phyloP scores from a whole-genome alignment of 1,284 basidiomycete species.

The Erythrobasidium hasegawianum region DNA sequence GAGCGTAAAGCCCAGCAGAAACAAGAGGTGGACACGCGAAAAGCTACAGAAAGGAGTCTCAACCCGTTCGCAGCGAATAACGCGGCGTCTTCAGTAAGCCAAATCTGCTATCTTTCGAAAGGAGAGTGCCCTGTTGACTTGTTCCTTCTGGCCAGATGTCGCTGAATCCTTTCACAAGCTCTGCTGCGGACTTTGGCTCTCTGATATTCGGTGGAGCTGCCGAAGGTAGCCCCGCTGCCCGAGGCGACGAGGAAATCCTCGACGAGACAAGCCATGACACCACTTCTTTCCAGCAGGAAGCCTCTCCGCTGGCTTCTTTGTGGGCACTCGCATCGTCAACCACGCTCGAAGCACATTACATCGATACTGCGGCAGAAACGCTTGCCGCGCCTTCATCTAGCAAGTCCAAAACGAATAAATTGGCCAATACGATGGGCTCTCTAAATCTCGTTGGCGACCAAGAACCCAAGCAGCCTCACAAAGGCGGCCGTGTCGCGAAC shows the following conservation, averaged over 20 bases:
- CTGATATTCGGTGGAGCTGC: conserved; percentile 22
- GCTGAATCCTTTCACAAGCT: conserved; percentile 19
- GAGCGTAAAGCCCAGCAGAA: conserved; percentile 5
- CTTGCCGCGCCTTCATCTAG: neutral
- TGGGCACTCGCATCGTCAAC: neutral
- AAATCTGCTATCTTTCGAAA: neutral
- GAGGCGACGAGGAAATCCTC: too few relatives aligned
- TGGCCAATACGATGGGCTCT: conserved; percentile 24
- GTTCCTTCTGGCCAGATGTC: too few relatives aligned
- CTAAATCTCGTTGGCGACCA: neutral
- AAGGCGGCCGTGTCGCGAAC: conserved; percentile 32
- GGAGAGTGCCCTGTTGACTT: too few relatives aligned
- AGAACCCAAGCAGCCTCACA: conserved; percentile 16
- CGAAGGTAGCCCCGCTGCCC: too few relatives aligned
- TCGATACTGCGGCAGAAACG: conserved; percentile 41
- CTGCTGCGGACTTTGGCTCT: conserved; percentile 7
- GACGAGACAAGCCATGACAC: too few relatives aligned
- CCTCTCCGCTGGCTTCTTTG: neutral
- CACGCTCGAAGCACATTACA: conserved; percentile 38
- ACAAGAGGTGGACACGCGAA: neutral
- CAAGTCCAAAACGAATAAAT: conserved; percentile 9
- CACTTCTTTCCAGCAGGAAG: neutral
- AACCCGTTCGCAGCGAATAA: conserved; percentile 30
- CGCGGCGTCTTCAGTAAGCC: neutral
- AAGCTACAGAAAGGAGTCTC: conserved; percentile 9